These are phyloP conservation scores for Boletus barrowsii DNA, from an alignment of 768 basidiomycete species.

Conservation along the genomic window DNA sequence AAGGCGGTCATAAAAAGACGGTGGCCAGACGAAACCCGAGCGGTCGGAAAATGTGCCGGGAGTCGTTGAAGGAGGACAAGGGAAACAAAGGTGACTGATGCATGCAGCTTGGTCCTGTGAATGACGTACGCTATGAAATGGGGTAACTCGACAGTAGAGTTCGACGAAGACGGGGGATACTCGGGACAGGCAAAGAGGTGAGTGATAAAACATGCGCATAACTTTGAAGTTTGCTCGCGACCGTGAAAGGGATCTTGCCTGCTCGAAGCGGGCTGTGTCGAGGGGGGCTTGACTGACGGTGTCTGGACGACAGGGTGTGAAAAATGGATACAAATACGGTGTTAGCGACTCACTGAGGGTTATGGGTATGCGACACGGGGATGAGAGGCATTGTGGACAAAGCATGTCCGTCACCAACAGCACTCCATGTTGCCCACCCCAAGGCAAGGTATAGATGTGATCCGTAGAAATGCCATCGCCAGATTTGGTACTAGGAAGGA, in stretches of 20 bases:
- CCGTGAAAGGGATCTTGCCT: conserved; percentile 43
- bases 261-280: conserved; percentile 25
- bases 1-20: conserved; percentile 69
- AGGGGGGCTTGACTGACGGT: conserved; percentile 27
- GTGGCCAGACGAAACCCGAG: conserved; percentile 72
- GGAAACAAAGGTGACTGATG: conserved; percentile 42
- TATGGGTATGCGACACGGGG: conserved; percentile 27
- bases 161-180: conserved; percentile 50
- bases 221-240: conserved; percentile 65
- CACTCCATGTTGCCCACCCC: conserved; percentile 27
- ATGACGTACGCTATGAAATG: conserved; percentile 67
- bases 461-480: conserved; percentile 36
- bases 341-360: conserved; percentile 16
- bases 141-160: conserved; percentile 38
- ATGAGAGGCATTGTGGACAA: conserved; percentile 28
- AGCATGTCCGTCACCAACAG: conserved; percentile 13
- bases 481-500: conserved; percentile 41
- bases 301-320: conserved; percentile 12
- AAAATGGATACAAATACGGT: neutral
- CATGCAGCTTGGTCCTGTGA: conserved; percentile 62
- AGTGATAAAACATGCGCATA: conserved; percentile 77
- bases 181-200: conserved; percentile 87
- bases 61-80: conserved; percentile 57
- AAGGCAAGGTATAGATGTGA: conserved; percentile 30
- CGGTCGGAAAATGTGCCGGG: conserved; percentile 69